Conservation (phyloP, 495 filamentous ascomycete species). For the Aspergillus carlsbadensis region DNA sequence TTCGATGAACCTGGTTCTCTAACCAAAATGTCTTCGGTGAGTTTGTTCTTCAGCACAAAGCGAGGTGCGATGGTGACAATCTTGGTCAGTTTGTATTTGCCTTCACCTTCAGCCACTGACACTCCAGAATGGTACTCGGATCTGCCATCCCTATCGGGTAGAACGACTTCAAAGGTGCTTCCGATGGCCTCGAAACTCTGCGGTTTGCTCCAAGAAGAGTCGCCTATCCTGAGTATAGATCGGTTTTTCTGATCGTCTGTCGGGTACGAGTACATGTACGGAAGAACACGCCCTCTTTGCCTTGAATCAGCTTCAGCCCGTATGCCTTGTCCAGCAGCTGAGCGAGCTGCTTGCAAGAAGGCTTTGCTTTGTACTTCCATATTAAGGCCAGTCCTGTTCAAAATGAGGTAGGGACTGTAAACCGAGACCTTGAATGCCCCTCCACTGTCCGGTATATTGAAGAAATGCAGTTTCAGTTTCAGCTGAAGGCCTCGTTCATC, state of each 20-base stretch:
- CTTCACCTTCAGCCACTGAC: constrained; percentile 83
- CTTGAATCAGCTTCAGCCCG: constrained; percentile 53
- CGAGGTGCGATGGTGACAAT: constrained; percentile 90
- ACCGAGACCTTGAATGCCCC: constrained; percentile 95
- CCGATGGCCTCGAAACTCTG: constrained; percentile 99
- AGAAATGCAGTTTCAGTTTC: constrained; percentile 86
- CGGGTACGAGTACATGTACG: constrained; percentile 93
- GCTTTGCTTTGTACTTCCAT: constrained; percentile 88
- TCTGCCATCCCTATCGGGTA: constrained; percentile 67
- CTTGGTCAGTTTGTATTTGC: constrained; percentile 96
- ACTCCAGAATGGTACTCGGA: constrained; percentile 88
- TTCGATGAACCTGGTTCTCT: constrained; percentile 87
- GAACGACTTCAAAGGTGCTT: constrained; percentile 78
- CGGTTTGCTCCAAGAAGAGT: constrained; percentile 93
- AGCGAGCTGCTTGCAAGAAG: constrained; percentile 76
- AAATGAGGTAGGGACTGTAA: constrained; percentile 87
- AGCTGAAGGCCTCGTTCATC: constrained; percentile 78
- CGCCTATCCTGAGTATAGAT: constrained; percentile 78
- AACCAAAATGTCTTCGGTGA: constrained; percentile 82
- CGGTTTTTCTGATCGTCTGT: constrained; percentile 87
- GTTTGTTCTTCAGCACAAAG: constrained; percentile 91
- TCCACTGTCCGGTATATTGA: constrained; percentile 86
- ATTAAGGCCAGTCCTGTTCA: constrained; percentile 91
- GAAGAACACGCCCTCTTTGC: constrained; percentile 59
- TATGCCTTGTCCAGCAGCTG: constrained; percentile 73